Evolutionary conservation across 1,284 basidiomycete genomes (phyloP).

Genomic region (Cryptococcus sp.): DNA sequence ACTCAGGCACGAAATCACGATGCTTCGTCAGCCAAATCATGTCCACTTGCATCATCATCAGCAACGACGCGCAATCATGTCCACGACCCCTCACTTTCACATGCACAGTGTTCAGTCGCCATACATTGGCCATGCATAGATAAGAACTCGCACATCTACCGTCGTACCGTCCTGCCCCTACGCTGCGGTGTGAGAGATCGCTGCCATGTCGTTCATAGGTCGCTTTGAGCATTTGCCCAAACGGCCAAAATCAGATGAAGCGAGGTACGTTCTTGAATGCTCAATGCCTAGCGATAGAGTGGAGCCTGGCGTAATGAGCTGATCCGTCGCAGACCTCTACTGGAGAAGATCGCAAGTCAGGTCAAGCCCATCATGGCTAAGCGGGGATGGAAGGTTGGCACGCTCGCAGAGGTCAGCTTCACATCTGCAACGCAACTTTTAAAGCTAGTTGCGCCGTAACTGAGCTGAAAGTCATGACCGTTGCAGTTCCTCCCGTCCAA

Average conservation of each 20-base stretch:
- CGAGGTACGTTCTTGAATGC: conserved; percentile 35
- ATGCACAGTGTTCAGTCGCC: not conserved
- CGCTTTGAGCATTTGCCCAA: conserved; percentile 51
- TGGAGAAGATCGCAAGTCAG: conserved; percentile 73
- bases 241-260: conserved; percentile 46
- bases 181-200: not conserved
- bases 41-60: not conserved
- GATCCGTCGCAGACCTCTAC: conserved; percentile 49
- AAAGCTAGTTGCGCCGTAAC: not conserved
- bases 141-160: not conserved
- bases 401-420: conserved; percentile 64
- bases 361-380: conserved; percentile 89
- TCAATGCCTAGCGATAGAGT: not conserved
- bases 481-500: conserved; percentile 71
- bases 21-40: not conserved
- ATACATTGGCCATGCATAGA: not conserved
- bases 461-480: conserved; percentile 3
- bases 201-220: conserved; percentile 37
- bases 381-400: conserved; percentile 75
- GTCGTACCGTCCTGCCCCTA: not conserved
- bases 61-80: conserved; percentile 5
- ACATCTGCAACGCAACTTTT: not conserved
- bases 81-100: too few species aligned
- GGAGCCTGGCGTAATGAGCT: too few species aligned
- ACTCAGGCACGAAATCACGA: not conserved